Conservation (phyloP, 2,329 filamentous ascomycete genomes). For the Pyricularia sp. region DNA sequence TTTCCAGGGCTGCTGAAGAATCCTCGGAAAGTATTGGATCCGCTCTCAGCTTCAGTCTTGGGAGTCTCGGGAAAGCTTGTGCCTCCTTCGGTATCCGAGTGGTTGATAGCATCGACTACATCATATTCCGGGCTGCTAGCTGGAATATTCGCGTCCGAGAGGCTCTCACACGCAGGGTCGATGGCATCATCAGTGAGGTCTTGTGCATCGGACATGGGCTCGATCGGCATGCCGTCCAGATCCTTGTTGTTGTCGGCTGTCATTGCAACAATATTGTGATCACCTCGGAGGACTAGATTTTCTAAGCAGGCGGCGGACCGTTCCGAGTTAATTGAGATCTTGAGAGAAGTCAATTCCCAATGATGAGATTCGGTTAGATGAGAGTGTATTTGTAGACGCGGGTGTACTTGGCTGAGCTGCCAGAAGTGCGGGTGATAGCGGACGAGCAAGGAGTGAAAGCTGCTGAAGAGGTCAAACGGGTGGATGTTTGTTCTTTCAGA, state of each 20-base stretch:
- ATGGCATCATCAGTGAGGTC: not conserved
- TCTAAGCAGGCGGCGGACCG: not conserved
- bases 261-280: not conserved
- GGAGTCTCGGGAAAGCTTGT: not conserved
- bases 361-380: not conserved
- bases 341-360: not conserved
- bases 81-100: not conserved
- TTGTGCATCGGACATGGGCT: not conserved
- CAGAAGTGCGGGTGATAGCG: not conserved
- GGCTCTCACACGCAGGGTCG: not conserved
- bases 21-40: not conserved
- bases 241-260: not conserved
- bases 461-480: not conserved
- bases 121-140: not conserved
- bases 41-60: no score
- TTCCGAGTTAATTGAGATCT: not conserved
- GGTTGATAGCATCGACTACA: not conserved
- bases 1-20: not conserved
- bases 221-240: not conserved
- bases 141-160: no score
- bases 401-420: not conserved
- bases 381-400: not conserved
- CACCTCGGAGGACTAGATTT: not conserved
- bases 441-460: not conserved
- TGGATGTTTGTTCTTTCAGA: not conserved